A percentile compares a stretch with the other conserved stretches of the same genome.
Conservation (phyloP, 2,329 filamentous ascomycete genomes). For the Mariannaea sp. region DNA sequence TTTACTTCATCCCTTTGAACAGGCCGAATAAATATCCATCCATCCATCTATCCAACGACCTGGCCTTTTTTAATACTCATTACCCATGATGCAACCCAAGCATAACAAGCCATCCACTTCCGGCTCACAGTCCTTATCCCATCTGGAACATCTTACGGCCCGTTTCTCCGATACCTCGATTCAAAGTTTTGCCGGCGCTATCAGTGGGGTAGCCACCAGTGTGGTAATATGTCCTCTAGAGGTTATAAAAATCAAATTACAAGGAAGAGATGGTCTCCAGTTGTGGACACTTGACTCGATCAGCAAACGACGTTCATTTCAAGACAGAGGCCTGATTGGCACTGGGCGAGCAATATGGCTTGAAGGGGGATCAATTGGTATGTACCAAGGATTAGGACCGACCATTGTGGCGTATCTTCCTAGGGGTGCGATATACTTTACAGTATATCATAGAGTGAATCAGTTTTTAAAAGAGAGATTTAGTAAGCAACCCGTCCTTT, state of each 20-base stretch:
- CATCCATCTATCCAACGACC: too few relatives aligned
- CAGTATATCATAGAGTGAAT: background rate
- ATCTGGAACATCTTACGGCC: background rate
- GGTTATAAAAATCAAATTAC: background rate
- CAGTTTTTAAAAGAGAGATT: background rate
- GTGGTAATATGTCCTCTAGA: conserved; percentile 1
- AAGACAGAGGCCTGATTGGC: background rate
- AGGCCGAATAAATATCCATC: too few relatives aligned
- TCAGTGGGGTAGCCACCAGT: background rate
- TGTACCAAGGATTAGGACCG: conserved; percentile 2
- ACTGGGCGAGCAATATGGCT: conserved; percentile 2
- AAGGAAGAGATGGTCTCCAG: conserved; percentile 1
- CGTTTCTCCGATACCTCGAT: background rate
- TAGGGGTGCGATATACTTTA: conserved; percentile 1
- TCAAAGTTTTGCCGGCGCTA: conserved; percentile 1
- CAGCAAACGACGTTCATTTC: conserved; percentile 2
- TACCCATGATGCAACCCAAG: too few relatives aligned
- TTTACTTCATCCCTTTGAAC: too few relatives aligned
- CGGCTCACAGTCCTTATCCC: too few relatives aligned
- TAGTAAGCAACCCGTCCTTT: background rate
- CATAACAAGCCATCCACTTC: too few relatives aligned
- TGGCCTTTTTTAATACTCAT: too few relatives aligned
- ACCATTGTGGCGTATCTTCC: background rate
- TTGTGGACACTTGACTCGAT: background rate
- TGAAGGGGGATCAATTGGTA: background rate